These are phyloP conservation scores for Pleurotus cornucopiae DNA, from an alignment of 768 basidiomycete species.

Conservation along the genomic window DNA sequence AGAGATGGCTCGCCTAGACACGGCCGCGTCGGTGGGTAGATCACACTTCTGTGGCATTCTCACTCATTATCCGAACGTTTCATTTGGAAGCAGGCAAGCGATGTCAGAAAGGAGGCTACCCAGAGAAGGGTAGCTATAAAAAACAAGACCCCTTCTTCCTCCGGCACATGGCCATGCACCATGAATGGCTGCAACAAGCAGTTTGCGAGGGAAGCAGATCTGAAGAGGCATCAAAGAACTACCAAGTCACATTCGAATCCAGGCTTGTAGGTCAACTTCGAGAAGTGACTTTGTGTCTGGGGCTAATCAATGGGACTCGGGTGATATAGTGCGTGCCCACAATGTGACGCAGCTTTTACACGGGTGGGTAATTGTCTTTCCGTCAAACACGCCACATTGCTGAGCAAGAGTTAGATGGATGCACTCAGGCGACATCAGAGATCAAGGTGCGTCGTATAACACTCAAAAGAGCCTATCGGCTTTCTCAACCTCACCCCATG, in stretches of 20 bases:
- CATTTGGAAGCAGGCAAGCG: slow-evolving; percentile 19
- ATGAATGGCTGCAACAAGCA: slow-evolving; percentile 80
- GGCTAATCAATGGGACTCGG: slow-evolving; percentile 5
- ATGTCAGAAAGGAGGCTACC: slow-evolving; percentile 18
- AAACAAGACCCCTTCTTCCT: slow-evolving; percentile 45
- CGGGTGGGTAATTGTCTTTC: slow-evolving; percentile 44
- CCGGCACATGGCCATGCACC: slow-evolving; percentile 73
- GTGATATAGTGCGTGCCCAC: slow-evolving; percentile 59
- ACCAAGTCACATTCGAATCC: slow-evolving; percentile 75
- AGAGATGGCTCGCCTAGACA: no score
- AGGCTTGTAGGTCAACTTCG: slow-evolving; percentile 50
- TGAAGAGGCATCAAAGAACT: slow-evolving; percentile 78
- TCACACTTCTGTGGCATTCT: no score
- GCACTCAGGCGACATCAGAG: slow-evolving; percentile 78
- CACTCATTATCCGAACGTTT: no score
- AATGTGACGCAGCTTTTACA: slow-evolving; percentile 78
- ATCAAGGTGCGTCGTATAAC: slow-evolving; percentile 49
- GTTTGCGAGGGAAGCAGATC: slow-evolving; percentile 78
- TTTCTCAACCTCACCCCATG: neutral
- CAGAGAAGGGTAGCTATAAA: slow-evolving; percentile 17
- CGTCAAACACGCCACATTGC: neutral
- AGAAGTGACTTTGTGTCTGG: slow-evolving; percentile 11
- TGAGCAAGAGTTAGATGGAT: slow-evolving; percentile 51
- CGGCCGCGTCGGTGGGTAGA: no score
- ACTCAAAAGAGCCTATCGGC: slow-evolving; percentile 4